A percentile compares a stretch with the other conserved stretches of the same genome.
phyloP scores from a whole-genome alignment of 1,139 yeast genomes.

The Taphrina deformans region DNA sequence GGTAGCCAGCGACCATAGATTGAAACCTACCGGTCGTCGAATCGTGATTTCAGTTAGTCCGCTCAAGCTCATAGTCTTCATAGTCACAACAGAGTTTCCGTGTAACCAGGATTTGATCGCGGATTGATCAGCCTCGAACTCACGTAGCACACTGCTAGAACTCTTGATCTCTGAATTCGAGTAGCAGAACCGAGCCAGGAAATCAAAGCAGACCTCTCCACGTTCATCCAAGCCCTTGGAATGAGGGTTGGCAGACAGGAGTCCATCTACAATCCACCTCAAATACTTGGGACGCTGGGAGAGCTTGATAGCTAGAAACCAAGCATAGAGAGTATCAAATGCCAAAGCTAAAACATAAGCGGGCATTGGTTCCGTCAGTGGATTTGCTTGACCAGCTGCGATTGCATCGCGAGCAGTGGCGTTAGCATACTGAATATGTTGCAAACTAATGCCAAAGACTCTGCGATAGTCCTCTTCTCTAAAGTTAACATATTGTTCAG shows the following conservation, averaged over 20 bases:
- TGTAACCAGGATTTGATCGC: constrained; percentile 58
- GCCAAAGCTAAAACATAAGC: constrained; percentile 66
- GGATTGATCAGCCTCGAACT: constrained; percentile 42
- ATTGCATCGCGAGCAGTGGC: constrained; percentile 48
- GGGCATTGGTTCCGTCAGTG: constrained; percentile 48
- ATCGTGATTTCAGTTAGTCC: constrained; percentile 59
- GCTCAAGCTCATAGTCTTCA: constrained; percentile 55
- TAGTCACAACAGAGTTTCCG: constrained; percentile 60
- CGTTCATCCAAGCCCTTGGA: constrained; percentile 52
- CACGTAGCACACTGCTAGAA: constrained; percentile 40
- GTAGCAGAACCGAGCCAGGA: constrained; percentile 66
- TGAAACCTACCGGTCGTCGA: constrained; percentile 64
- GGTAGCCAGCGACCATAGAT: background rate
- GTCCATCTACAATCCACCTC: constrained; percentile 62
- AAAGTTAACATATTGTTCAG: constrained; percentile 67
- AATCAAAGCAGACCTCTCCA: constrained; percentile 65
- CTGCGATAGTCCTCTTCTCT: constrained; percentile 75
- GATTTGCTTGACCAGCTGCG: constrained; percentile 49
- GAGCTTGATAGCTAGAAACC: constrained; percentile 68
- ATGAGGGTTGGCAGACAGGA: constrained; percentile 53
- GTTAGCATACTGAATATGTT: constrained; percentile 69
- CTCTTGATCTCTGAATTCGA: constrained; percentile 56
- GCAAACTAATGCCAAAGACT: constrained; percentile 80
- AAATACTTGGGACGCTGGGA: constrained; percentile 61
- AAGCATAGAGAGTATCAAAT: constrained; percentile 65